Percentiles rank a stretch among this genome's conserved stretches.
phyloP scores from a whole-genome alignment of 2,329 filamentous ascomycete genomes.

The Fusarium pininemorale region DNA sequence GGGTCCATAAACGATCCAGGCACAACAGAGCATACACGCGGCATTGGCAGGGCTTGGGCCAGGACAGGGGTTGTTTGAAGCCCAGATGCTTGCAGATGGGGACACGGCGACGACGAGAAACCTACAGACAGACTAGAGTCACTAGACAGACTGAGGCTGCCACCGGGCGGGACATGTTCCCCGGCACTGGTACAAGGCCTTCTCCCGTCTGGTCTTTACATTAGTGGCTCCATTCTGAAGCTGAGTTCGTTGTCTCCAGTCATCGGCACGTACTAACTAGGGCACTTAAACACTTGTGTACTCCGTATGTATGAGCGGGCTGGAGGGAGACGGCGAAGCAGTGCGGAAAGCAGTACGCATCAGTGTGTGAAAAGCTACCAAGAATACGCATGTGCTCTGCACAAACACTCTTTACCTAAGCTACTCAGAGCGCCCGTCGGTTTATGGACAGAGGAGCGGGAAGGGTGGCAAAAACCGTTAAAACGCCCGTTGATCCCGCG shows the following conservation, averaged over 20 bases:
- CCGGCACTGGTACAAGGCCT: slow-evolving; percentile 20
- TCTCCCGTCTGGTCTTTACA: slow-evolving; percentile 19
- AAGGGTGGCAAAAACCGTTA: slow-evolving; percentile 14
- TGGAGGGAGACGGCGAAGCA: neutral
- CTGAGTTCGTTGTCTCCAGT: neutral
- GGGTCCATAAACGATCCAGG: slow-evolving; percentile 30
- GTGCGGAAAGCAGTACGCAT: neutral
- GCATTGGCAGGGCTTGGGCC: slow-evolving; percentile 24
- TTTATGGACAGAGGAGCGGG: neutral
- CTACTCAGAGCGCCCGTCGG: neutral
- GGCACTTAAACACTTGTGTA: neutral
- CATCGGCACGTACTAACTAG: neutral
- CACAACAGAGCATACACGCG: slow-evolving; percentile 22
- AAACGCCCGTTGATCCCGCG: slow-evolving; percentile 20
- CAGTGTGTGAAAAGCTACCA: neutral
- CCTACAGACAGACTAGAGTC: neutral
- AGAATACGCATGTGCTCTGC: neutral
- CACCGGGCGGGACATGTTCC: slow-evolving; percentile 26
- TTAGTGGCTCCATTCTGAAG: slow-evolving; percentile 23
- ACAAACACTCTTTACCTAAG: neutral
- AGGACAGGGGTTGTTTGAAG: slow-evolving; percentile 9
- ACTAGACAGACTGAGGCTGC: neutral
- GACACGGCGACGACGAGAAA: slow-evolving; percentile 14
- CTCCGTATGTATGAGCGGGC: neutral
- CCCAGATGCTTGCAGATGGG: slow-evolving; percentile 24